Evolutionary conservation across 176 grass and related monocot species (phyloP), one percentile per base, ranked within the genome.

Genomic region (Zizania latifolia): DNA sequence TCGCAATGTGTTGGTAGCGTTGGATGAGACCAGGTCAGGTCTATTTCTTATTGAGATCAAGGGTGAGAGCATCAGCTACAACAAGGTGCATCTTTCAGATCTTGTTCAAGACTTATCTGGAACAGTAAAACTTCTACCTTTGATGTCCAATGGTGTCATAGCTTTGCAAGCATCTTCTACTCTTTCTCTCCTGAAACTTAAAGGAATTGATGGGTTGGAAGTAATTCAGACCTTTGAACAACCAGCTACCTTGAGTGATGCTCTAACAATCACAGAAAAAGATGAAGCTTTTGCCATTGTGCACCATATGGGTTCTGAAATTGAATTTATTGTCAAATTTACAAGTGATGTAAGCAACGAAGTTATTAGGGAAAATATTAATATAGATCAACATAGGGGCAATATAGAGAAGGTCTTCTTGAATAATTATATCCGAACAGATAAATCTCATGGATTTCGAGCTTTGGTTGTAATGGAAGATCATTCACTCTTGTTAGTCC

Each of bases 391-490:
- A 28, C 87, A 92, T 22, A 84, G 92, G 48, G 96, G 92, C 58
- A 81, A 24, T 82, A 87, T 95, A 27, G 54, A 78, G 48, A 99
- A 89, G 43, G 61, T 90, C 34, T 99, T 99, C 78, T 85, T 99
- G 58, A 95, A 92, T 85, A 99, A 86, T 79, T 99, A 99, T 88
- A 44, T 92, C 22, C 85, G 89, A 84, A 95, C 82, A 32, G 96
- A 99, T 77, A 94, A 72, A 88, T 92, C 96, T 59, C 92, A 99
- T 82, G 96, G 96, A 64, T 99, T 99, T 78, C 89, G 96, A 59
- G 92, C 89, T 86, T 88, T 99, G 79, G 30, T 95, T 82, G 87
- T 92, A 36, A 99, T 99, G 96, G 91, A 99, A 81, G 96, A 99
- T 63, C 89, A 99, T 72, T 99, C 96, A 0, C 40, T 99, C 59